Base-by-base conservation (phyloP, 306 rosid genomes). In the Cucurbita maxima region DNA sequence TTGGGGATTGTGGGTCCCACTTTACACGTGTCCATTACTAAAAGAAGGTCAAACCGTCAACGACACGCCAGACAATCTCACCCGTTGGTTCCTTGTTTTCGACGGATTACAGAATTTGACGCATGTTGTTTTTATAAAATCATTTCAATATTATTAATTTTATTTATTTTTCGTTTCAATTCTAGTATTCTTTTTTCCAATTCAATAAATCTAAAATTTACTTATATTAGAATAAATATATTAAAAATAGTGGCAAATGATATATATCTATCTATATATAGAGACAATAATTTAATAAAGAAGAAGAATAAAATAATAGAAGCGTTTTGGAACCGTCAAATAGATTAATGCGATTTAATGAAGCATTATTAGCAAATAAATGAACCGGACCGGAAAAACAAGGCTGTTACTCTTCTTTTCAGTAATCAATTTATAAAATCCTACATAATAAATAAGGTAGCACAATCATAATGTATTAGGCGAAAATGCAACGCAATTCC, bases 21-120 rank as follows among this genome's bases (percentile, higher is more conserved):
- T 25, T 22, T n/a, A 57, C 58, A 69, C 73, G 78, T 83, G 79
- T 58, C 76, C 73, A 78, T 58, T 38, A 1, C 5, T 48, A 15
- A 41, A 41, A 51, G 69, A 59, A 51, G 5, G 69, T 76, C 88
- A 75, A 25, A 79, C 51, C 54, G 77, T 79, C 87, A 66, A n/a
- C 68, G 13, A 36, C 44, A 13, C 45, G 64, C 76, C 76, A 58
- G 52, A 48, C 66, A 68, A 84, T 81, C 80, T 45, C 58, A 64
- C 22, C 88, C 88, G 19, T 72, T 59, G 8, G 38, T 61, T 72
- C 41, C 14, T 44, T 60, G 51, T 47, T 51, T 66, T 12, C 12
- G 6, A 14, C 25, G 0, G 6, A 4, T 12, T 15, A 6, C 3
- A 6, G 52, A 48, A 12, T 59, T 40, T 79, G 71, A 76, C 81